phyloP scores from a whole-genome alignment of 148 eudicot genomes.

The Nepenthes mirabilis region DNA sequence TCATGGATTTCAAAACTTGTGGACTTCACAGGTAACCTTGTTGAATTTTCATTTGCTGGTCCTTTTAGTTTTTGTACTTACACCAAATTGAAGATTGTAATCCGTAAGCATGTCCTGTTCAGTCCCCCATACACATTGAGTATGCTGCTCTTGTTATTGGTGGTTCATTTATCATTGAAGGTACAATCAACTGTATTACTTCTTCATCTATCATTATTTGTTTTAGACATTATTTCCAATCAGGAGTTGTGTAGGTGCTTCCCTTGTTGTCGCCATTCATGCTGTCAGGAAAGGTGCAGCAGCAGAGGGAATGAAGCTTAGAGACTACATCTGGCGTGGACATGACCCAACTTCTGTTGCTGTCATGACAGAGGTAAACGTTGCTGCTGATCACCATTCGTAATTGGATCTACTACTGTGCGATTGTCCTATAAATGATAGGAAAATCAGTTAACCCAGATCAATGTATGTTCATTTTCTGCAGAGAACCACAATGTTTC shows the following conservation, averaged over 20 bases:
- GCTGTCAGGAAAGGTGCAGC: constrained; percentile 98
- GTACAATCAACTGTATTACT: constrained; percentile 19
- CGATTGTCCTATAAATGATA: too few relatives aligned
- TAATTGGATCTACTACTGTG: too few relatives aligned
- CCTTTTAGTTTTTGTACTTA: neutral
- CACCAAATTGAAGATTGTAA: constrained; percentile 9
- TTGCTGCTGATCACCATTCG: too few relatives aligned
- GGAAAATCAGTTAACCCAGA: too few relatives aligned
- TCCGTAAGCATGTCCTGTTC: constrained; percentile 13
- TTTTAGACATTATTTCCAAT: neutral
- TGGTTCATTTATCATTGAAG: constrained; percentile 95
- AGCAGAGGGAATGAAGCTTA: constrained; percentile 89
- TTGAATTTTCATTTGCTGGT: neutral
- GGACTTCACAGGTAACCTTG: constrained; percentile 60
- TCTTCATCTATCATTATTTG: constrained; percentile 4
- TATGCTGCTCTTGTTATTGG: constrained; percentile 92
- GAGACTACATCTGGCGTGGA: constrained; percentile 97
- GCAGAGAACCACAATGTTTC: too few relatives aligned
- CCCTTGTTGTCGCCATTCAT: constrained; percentile 82
- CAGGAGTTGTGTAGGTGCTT: constrained; percentile 48
- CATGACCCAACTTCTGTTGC: constrained; percentile 99
- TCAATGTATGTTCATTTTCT: too few relatives aligned
- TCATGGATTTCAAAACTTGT: constrained; percentile 81
- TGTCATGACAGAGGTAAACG: constrained; percentile 88
- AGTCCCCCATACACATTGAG: constrained; percentile 73